Base-by-base conservation (phyloP, 176 grass and related monocot species). In the Aechmea fasciata region DNA sequence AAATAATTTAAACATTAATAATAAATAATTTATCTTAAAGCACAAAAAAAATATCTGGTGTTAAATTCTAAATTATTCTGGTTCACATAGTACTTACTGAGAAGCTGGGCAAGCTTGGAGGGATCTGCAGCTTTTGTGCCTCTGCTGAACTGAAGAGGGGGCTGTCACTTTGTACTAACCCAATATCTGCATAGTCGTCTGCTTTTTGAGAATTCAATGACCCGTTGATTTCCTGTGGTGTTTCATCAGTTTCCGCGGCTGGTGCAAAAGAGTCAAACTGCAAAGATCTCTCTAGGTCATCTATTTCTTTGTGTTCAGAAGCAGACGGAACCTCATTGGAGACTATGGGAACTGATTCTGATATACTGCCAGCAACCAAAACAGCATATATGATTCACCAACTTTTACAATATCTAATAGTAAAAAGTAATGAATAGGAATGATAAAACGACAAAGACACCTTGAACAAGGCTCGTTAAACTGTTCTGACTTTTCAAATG, bases 111-210 rank as follows among this genome's bases (percentile, higher is more conserved):
- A 88, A 78, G 82, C 28, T 70, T 69, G 85, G n/a, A 24, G 76
- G 54, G 23, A 68, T 83, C 75, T 88, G 82, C 2, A 79, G 52
- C 53, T 79, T 83, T 24, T 78, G 77, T 23, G 29, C 70, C 75
- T 76, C 81, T 5, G 51, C 69, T 33, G 67, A 75, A 69, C 25
- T 71, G 26, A 70, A 85, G 67, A 77, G 48, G 53, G 81, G 84
- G 71, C 85, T 85, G 57, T 84, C 54, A 2, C 76, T 83, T 75
- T 83, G 82, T 47, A 92, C 82, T 68, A 92, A 78, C 50, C 89
- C 89, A 63, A 92, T 69, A 10, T 86, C 89, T 61, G 83, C 82
- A 75, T 85, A 85, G 67, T 79, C 82, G 26, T 79, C 89, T 53
- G 88, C 64, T 68, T 79, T 69, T 57, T 88, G 79, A 11, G 70